phyloP scores from a whole-genome alignment of 768 basidiomycete species.

The Termitomyces sp. region DNA sequence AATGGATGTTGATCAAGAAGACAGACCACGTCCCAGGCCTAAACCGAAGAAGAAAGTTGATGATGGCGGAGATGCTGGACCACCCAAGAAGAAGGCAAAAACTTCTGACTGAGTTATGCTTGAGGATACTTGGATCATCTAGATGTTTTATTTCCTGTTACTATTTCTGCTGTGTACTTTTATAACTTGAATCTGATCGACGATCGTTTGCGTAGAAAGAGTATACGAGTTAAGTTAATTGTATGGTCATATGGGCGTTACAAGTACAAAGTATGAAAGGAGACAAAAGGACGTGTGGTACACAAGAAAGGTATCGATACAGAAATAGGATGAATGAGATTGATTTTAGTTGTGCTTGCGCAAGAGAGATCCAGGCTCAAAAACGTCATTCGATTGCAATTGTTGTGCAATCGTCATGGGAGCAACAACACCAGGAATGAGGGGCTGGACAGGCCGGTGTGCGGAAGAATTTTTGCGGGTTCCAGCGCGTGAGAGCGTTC shows the following conservation, averaged over 20 bases:
- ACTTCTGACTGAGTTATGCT: constrained; percentile 31
- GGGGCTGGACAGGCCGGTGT: constrained; percentile 20
- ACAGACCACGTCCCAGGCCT: constrained; percentile 33
- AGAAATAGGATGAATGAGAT: not conserved
- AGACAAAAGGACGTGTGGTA: not conserved
- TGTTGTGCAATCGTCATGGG: constrained; percentile 24
- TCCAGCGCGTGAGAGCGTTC: constrained; percentile 28
- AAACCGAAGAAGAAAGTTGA: constrained; percentile 35
- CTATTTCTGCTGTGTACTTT: constrained; percentile 11
- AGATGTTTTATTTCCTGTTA: constrained; percentile 3
- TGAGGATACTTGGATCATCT: not conserved
- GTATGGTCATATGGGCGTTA: constrained; percentile 1
- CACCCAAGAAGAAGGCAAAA: constrained; percentile 75
- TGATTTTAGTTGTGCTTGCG: constrained; percentile 35
- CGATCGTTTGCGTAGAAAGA: constrained; percentile 2
- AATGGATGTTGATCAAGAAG: constrained; percentile 42
- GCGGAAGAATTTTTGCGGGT: constrained; percentile 30
- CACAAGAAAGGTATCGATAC: constrained; percentile 3
- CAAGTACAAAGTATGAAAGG: constrained; percentile 8
- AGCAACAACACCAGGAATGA: constrained; percentile 30
- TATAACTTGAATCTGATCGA: constrained; percentile 9
- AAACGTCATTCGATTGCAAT: constrained; percentile 34
- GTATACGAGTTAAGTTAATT: constrained; percentile 1
- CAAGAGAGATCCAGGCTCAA: constrained; percentile 74
- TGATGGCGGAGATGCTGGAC: constrained; percentile 38